A percentile compares a stretch with the other conserved stretches of the same genome.
phyloP scores from a whole-genome alignment of 768 basidiomycete species.

The Boletus bicolor region DNA sequence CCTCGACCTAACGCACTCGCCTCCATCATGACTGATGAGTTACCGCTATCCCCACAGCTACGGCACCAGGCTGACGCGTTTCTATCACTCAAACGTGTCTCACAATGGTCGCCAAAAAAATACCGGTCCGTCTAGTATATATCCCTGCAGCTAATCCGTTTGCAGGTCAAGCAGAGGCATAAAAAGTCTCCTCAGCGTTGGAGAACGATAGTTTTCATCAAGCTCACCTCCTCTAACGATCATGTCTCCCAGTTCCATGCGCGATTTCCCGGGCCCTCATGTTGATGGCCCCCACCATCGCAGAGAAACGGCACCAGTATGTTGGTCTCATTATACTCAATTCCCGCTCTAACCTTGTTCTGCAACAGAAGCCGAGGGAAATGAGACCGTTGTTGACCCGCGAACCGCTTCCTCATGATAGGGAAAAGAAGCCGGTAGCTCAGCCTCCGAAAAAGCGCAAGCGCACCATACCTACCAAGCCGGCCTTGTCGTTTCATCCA shows the following conservation, averaged over 20 bases:
- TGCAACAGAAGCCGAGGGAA: constrained; percentile 22
- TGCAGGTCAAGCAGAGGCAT: constrained; percentile 9
- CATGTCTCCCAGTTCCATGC: constrained; percentile 9
- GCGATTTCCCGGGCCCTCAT: constrained; percentile 13
- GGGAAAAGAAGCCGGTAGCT: constrained; percentile 20
- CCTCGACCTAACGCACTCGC: constrained; percentile 25
- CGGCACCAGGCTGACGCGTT: constrained; percentile 35
- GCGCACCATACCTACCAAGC: constrained; percentile 16
- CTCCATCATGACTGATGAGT: constrained; percentile 26
- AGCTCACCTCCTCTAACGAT: constrained; percentile 4
- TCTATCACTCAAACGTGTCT: constrained; percentile 28
- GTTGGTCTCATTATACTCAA: constrained; percentile 15
- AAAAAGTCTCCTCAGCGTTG: constrained; percentile 12
- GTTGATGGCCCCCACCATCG: constrained; percentile 14
- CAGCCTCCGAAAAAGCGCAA: constrained; percentile 26
- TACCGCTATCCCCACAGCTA: constrained; percentile 28
- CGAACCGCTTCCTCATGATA: constrained; percentile 23
- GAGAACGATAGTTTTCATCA: constrained; percentile 1
- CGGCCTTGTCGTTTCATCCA: constrained; percentile 22
- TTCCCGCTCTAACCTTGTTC: constrained; percentile 11
- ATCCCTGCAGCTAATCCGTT: constrained; percentile 16
- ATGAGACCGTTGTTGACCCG: constrained; percentile 19
- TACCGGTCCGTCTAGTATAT: constrained; percentile 27
- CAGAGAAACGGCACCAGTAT: constrained; percentile 18
- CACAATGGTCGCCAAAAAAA: constrained; percentile 17